Conservation (phyloP, 2,329 filamentous ascomycete species). For the Fusarium caatingaense region DNA sequence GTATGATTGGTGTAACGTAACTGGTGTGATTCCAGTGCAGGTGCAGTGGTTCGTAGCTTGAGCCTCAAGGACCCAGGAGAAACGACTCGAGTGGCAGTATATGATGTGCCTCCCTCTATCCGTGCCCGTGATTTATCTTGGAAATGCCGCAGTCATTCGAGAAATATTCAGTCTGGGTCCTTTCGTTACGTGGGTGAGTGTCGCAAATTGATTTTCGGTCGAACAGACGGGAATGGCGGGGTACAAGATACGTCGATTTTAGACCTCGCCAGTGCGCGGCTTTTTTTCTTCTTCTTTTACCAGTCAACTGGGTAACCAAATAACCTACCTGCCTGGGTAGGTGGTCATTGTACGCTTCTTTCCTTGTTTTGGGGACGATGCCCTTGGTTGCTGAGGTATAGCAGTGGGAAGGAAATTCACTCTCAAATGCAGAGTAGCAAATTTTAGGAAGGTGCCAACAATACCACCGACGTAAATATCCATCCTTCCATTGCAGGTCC, state of each 20-base stretch:
- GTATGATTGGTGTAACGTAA: constrained; percentile 32
- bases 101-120: neutral
- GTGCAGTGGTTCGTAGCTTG: constrained; percentile 28
- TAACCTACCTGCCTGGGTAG: too few relatives aligned
- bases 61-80: constrained; percentile 10
- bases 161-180: constrained; percentile 4
- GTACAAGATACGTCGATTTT: constrained; percentile 14
- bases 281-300: neutral
- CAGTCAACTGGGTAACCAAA: neutral
- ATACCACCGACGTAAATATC: neutral
- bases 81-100: constrained; percentile 10
- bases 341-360: neutral
- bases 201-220: neutral
- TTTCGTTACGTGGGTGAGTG: neutral
- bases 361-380: constrained; percentile 10
- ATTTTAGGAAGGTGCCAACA: neutral
- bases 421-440: neutral
- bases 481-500: neutral
- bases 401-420: neutral
- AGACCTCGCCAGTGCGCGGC: constrained; percentile 20
- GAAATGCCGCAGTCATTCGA: constrained; percentile 27
- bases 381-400: neutral
- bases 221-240: neutral
- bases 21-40: constrained; percentile 20
- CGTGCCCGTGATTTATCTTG: constrained; percentile 1